A percentile compares a stretch with the other conserved stretches of the same genome.
These are phyloP conservation scores for Juglanconis oblonga DNA, from an alignment of 2,329 filamentous ascomycete species.

Conservation along the genomic window DNA sequence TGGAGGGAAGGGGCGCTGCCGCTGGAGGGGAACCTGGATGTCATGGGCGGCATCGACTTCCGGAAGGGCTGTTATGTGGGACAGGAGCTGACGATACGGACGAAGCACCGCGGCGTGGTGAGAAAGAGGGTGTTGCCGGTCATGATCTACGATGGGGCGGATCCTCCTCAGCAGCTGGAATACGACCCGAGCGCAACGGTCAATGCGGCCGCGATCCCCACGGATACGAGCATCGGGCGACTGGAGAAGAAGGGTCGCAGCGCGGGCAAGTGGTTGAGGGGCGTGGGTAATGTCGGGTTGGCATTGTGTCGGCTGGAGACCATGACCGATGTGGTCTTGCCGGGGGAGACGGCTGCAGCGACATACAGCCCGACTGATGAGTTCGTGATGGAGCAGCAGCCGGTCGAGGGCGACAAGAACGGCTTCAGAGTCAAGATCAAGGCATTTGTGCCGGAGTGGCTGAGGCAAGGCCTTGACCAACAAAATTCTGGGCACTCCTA, in stretches of 20 bases:
- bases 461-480: conserved; percentile 41
- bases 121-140: conserved; percentile 86
- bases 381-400: conserved; percentile 51
- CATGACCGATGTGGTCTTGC: conserved; percentile 79
- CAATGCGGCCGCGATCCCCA: conserved; percentile 35
- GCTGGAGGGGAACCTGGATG: conserved; percentile 85
- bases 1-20: conserved; percentile 69
- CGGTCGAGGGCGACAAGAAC: conserved; percentile 37
- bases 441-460: conserved; percentile 83
- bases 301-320: conserved; percentile 83
- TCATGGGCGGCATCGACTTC: conserved; percentile 84
- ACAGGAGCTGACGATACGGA: conserved; percentile 94
- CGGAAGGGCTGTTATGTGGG: conserved; percentile 96
- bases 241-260: conserved; percentile 61
- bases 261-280: conserved; percentile 76
- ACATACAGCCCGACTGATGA: conserved; percentile 60
- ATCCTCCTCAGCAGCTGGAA: conserved; percentile 37
- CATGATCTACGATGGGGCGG: conserved; percentile 58
- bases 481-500: background rate
- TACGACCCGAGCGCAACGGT: conserved; percentile 36
- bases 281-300: conserved; percentile 82
- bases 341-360: conserved; percentile 63
- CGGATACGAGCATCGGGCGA: conserved; percentile 48
- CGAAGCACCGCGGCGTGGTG: conserved; percentile 89
- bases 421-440: conserved; percentile 60